Percentiles rank a stretch among this genome's conserved stretches.
Conservation (phyloP, 495 filamentous ascomycete species). For the Delitschia confertaspora region DNA sequence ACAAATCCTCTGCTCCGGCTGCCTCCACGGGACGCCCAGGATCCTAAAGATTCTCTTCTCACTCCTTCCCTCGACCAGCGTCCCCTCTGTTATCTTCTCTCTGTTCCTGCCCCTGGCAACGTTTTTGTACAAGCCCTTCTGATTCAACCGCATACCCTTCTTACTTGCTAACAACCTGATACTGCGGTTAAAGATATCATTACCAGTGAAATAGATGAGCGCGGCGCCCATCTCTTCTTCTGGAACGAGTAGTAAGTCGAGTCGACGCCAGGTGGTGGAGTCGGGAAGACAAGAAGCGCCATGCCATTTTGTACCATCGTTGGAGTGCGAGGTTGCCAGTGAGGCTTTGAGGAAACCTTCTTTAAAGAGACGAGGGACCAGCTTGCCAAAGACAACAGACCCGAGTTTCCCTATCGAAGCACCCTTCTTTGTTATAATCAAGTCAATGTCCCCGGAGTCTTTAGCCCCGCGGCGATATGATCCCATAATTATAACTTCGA, state of each 20-base stretch:
- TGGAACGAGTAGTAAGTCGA: slow-evolving; percentile 84
- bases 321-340: slow-evolving; percentile 41
- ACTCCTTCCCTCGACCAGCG: slow-evolving; percentile 62
- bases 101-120: slow-evolving; percentile 53
- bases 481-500: slow-evolving; percentile 67
- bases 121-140: slow-evolving; percentile 70
- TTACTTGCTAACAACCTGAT: slow-evolving; percentile 73
- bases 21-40: slow-evolving; percentile 80
- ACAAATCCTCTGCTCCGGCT: slow-evolving; percentile 20
- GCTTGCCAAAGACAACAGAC: slow-evolving; percentile 49
- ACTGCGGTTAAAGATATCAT: slow-evolving; percentile 92
- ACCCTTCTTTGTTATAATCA: slow-evolving; percentile 68
- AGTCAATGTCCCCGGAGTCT: slow-evolving; percentile 73
- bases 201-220: slow-evolving; percentile 90
- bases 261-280: slow-evolving; percentile 55
- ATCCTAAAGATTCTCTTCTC: slow-evolving; percentile 82
- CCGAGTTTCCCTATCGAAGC: slow-evolving; percentile 52
- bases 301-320: slow-evolving; percentile 70
- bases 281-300: slow-evolving; percentile 65
- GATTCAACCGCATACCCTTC: slow-evolving; percentile 81
- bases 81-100: slow-evolving; percentile 61
- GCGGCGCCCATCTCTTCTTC: slow-evolving; percentile 76
- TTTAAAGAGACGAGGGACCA: slow-evolving; percentile 54
- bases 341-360: slow-evolving; percentile 52
- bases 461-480: slow-evolving; percentile 76